These are phyloP conservation scores for Dittrichia graveolens DNA, from an alignment of 129 eudicot species.

Conservation along the genomic window DNA sequence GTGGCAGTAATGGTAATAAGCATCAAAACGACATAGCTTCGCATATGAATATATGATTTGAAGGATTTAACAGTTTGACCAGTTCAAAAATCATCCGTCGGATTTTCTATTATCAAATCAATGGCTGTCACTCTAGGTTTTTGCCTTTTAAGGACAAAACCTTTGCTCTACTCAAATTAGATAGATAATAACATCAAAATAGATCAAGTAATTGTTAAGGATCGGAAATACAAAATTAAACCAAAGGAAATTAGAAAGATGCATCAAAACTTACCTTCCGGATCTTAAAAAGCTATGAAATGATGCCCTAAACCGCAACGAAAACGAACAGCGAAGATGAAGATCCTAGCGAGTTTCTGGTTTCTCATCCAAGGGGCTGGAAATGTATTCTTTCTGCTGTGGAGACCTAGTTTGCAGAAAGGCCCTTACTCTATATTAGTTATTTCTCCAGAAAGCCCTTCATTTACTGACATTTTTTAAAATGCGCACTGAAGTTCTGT, in stretches of 20 bases:
- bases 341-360: slow-evolving; percentile 18
- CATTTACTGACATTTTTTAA: not conserved
- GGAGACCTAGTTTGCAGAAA: not conserved
- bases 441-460: not conserved
- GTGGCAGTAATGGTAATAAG: not conserved
- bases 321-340: slow-evolving; percentile 4
- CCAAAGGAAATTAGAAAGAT: not conserved
- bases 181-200: not conserved
- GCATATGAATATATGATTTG: not conserved
- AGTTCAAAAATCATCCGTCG: not conserved
- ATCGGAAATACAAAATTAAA: not conserved
- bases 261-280: not conserved
- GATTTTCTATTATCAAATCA: not conserved
- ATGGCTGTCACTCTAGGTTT: not conserved
- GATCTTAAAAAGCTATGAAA: not conserved
- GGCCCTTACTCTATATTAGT: not conserved
- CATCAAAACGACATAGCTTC: not conserved
- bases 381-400: slow-evolving; percentile 10
- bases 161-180: not conserved
- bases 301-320: slow-evolving; percentile 21
- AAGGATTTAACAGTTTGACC: not conserved
- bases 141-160: not conserved
- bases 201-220: not conserved
- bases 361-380: not conserved
- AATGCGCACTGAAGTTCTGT: not conserved